phyloP scores from a whole-genome alignment of 148 eudicot genomes.

The Talinum fruticosum region DNA sequence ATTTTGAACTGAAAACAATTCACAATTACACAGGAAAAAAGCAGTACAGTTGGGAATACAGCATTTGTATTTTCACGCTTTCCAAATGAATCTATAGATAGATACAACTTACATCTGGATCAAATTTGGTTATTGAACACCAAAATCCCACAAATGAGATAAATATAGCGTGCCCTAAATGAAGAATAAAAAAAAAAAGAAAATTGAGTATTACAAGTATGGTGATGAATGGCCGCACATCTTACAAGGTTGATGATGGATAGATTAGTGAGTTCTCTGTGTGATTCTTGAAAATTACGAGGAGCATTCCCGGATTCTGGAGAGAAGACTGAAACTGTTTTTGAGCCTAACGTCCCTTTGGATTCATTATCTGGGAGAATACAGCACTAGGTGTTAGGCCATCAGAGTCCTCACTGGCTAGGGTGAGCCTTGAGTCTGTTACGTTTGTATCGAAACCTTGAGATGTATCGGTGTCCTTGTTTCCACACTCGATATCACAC shows the following conservation, averaged over 20 bases:
- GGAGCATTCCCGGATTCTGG: slow-evolving; percentile 1
- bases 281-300: neutral
- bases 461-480: slow-evolving; percentile 53
- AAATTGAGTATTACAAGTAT: slow-evolving; percentile 14
- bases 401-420: slow-evolving; percentile 82
- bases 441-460: slow-evolving; percentile 48
- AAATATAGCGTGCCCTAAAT: neutral
- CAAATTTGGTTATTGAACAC: neutral
- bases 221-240: neutral
- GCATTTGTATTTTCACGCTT: neutral
- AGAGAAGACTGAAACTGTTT: neutral
- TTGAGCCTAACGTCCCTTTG: slow-evolving; percentile 67
- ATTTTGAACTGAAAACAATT: neutral
- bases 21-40: neutral
- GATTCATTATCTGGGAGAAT: slow-evolving; percentile 96
- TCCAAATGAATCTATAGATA: neutral
- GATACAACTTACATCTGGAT: slow-evolving; percentile 2
- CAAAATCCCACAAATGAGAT: slow-evolving; percentile 1
- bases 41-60: neutral
- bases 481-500: slow-evolving; percentile 41
- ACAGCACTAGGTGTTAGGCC: slow-evolving; percentile 90
- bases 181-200: neutral
- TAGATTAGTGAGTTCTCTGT: too few relatives aligned
- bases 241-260: neutral
- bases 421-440: slow-evolving; percentile 72